Evolutionary conservation across 805 yeast genomes (phyloP).

Genomic region (Saccharomycopsis sp.): DNA sequence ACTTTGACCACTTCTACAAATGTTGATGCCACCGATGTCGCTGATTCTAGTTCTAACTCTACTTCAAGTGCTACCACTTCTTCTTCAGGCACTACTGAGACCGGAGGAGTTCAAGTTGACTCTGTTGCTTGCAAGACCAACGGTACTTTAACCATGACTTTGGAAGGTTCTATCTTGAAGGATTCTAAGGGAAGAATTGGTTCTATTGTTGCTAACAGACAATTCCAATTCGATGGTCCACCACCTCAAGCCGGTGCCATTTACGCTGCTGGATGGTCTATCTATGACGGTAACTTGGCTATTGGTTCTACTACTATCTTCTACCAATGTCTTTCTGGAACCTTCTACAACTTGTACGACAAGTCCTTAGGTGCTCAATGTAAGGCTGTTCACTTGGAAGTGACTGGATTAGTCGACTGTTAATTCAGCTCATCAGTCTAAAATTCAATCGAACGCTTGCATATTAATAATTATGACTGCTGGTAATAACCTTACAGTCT

Average conservation of each 20-base stretch:
- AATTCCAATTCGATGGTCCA: conserved; percentile 82
- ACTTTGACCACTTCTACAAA: conserved; percentile 32
- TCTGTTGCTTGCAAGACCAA: conserved; percentile 39
- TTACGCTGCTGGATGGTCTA: conserved; percentile 63
- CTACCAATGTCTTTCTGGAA: conserved; percentile 72
- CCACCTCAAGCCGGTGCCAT: conserved; percentile 78
- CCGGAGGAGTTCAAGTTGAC: conserved; percentile 19
- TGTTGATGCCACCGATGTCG: conserved; percentile 29
- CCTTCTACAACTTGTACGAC: conserved; percentile 74
- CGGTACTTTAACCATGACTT: conserved; percentile 48
- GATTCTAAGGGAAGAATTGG: conserved; percentile 66
- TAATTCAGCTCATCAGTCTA: conserved; percentile 22
- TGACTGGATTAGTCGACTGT: conserved; percentile 55
- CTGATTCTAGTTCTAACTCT: conserved; percentile 25
- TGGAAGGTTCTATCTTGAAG: conserved; percentile 44
- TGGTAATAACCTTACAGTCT: too few relatives aligned
- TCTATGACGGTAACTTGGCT: conserved; percentile 54
- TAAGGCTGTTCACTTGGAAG: conserved; percentile 51
- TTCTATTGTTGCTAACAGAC: conserved; percentile 75
- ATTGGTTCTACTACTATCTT: conserved; percentile 54
- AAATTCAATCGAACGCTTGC: neutral
- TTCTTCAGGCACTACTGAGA: conserved; percentile 22
- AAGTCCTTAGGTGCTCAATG: conserved; percentile 56
- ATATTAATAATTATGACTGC: too few relatives aligned
- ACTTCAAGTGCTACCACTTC: conserved; percentile 20